Evolutionary conservation across 2,329 filamentous ascomycete species (phyloP).

Genomic region (Immersiporthe knoxdaviesiana): DNA sequence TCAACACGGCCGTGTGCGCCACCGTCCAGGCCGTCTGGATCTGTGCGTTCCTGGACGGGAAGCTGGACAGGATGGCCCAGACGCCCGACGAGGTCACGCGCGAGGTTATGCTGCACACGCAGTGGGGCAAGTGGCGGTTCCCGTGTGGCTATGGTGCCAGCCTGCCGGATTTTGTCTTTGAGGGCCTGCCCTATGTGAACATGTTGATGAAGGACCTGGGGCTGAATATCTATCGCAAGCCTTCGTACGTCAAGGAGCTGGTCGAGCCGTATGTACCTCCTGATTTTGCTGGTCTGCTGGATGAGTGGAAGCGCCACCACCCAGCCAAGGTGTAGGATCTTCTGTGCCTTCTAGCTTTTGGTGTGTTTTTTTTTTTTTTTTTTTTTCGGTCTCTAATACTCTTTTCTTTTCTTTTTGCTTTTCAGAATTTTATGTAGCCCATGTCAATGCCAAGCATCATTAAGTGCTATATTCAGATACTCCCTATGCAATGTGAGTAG

Average conservation of each 20-base stretch:
- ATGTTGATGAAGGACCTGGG: conserved; percentile 32
- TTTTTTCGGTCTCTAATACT: too few species aligned
- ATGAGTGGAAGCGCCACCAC: conserved; percentile 35
- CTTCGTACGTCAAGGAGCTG: conserved; percentile 27
- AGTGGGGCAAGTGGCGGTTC: conserved; percentile 59
- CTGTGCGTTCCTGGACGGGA: conserved; percentile 59
- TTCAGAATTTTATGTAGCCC: too few species aligned
- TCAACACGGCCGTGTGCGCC: conserved; percentile 42
- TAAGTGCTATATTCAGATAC: too few species aligned
- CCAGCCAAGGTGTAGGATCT: conserved; percentile 16
- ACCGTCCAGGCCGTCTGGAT: conserved; percentile 54
- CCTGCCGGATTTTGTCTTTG: conserved; percentile 62
- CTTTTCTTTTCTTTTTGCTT: too few species aligned
- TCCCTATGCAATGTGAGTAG: too few species aligned
- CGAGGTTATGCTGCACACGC: conserved; percentile 54
- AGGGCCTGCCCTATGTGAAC: conserved; percentile 58
- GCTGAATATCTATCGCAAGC: conserved; percentile 30
- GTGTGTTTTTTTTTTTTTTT: too few species aligned
- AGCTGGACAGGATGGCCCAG: conserved; percentile 42
- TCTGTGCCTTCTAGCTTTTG: too few species aligned
- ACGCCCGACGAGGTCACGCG: conserved; percentile 40
- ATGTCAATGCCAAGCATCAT: too few species aligned
- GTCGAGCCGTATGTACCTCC: conserved; percentile 23
- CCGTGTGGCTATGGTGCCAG: conserved; percentile 54
- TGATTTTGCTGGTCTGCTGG: conserved; percentile 36